Evolutionary conservation across 129 eudicot genomes (phyloP), one percentile per base, ranked within the genome.

Genomic region (Chrysanthemum lavandulifolium): DNA sequence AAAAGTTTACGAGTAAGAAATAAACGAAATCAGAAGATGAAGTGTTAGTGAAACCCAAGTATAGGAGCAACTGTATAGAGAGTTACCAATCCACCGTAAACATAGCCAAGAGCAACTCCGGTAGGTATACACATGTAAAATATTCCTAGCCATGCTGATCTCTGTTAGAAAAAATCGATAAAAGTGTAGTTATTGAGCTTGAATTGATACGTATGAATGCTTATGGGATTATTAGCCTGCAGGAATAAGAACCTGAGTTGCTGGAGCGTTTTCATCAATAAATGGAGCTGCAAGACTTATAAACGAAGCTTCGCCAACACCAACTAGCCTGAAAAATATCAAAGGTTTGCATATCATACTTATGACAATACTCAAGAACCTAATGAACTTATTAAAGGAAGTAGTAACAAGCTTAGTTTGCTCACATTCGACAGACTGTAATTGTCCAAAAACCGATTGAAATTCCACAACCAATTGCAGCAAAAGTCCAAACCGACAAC

Each of bases 201-300:
- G 6, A 31, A 31, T 31, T 31, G 36, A 31, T 31, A 3, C 57
- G 23, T 57, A 19, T 11, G 10, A 27, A 61, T 5, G 45, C 16
- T 53, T 53, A 40, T 66, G 55, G n/a, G 40, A 3, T 19, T 19
- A 0, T 13, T 40, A 16, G 19, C 14, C 36, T 63, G 68, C 14
- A 54, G 51, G 50, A 60, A 18, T 48, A 21, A 47, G 61, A 68
- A 92, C 98, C 96, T 92, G 88, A 73, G 81, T 23, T 67, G 52
- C 81, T 61, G 98, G 98, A 74, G 98, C 98, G 33, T 87, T 85
- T 76, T 92, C 98, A 45, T 92, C 96, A 59, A 92, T 92, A 77
- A 92, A 92, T 56, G 98, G 98, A 79, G 98, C 96, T 74, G 98
- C 98, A 83, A 92, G 98, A 82, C 98, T 89, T 72, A 92, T 83